phyloP scores from a whole-genome alignment of 805 yeast genomes.

The Blastobotrys attinorum region DNA sequence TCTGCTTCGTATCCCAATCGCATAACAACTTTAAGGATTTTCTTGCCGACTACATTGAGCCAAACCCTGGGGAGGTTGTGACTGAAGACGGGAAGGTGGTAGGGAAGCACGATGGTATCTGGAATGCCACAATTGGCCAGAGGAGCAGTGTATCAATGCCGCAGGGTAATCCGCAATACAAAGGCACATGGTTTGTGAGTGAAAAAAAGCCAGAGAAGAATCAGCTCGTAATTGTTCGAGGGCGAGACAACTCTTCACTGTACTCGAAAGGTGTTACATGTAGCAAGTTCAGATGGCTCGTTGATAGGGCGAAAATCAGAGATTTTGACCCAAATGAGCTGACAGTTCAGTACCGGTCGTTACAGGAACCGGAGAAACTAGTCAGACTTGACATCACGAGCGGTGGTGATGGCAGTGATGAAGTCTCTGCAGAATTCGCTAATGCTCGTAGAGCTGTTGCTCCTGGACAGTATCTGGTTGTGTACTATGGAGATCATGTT shows the following conservation, averaged over 20 bases:
- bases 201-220: constrained; percentile 58
- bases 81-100: constrained; percentile 66
- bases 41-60: constrained; percentile 62
- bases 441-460: constrained; percentile 65
- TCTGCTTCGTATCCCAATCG: constrained; percentile 77
- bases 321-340: constrained; percentile 23
- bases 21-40: constrained; percentile 61
- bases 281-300: constrained; percentile 45
- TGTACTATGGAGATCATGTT: constrained; percentile 59
- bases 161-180: constrained; percentile 67
- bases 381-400: constrained; percentile 16
- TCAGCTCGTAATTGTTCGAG: constrained; percentile 72
- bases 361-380: constrained; percentile 51
- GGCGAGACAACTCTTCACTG: constrained; percentile 51
- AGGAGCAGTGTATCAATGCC: constrained; percentile 75
- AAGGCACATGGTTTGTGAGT: constrained; percentile 83
- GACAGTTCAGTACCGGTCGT: constrained; percentile 61
- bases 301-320: constrained; percentile 11
- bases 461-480: constrained; percentile 78
- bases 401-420: constrained; percentile 7
- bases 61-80: constrained; percentile 72
- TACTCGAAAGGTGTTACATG: constrained; percentile 39
- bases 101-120: constrained; percentile 79
- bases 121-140: constrained; percentile 97
- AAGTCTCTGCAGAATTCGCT: constrained; percentile 34